Percentiles rank a stretch among this genome's conserved stretches.
Evolutionary conservation across 2,329 filamentous ascomycete species (phyloP).

Genomic region (Aureobasidium sp.): DNA sequence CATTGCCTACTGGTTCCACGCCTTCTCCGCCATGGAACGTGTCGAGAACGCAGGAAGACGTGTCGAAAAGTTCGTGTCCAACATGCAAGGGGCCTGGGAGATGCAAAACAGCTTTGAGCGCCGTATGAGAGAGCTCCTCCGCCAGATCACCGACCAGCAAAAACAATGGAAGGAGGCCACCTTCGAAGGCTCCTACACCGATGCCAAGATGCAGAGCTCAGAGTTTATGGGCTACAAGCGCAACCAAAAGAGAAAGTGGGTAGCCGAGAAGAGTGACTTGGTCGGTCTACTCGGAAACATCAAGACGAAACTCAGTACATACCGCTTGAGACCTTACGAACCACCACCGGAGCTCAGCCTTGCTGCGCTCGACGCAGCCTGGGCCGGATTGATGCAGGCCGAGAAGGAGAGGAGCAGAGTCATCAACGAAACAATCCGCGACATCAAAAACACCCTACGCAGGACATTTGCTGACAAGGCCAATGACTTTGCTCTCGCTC

Average conservation of each 20-base stretch:
- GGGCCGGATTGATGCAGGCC: slow-evolving; percentile 68
- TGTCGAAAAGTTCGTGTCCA: slow-evolving; percentile 97
- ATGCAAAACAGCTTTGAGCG: slow-evolving; percentile 97
- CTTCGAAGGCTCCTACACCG: slow-evolving; percentile 85
- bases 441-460: slow-evolving; percentile 93
- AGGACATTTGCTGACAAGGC: slow-evolving; percentile 95
- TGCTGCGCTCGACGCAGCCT: slow-evolving; percentile 74
- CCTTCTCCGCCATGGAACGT: slow-evolving; percentile 97
- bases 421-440: slow-evolving; percentile 96
- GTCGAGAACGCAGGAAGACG: slow-evolving; percentile 94
- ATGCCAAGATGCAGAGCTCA: slow-evolving; percentile 78
- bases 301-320: slow-evolving; percentile 96
- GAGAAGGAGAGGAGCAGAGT: slow-evolving; percentile 85
- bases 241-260: slow-evolving; percentile 87
- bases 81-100: slow-evolving; percentile 98
- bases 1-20: slow-evolving; percentile 99
- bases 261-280: slow-evolving; percentile 93
- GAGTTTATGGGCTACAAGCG: slow-evolving; percentile 86
- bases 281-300: slow-evolving; percentile 92
- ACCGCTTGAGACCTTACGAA: slow-evolving; percentile 82
- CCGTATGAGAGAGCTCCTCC: slow-evolving; percentile 75
- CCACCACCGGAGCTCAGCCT: slow-evolving; percentile 76
- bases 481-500: slow-evolving; percentile 90
- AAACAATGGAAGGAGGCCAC: slow-evolving; percentile 68
- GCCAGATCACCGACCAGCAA: slow-evolving; percentile 64